These are phyloP conservation scores for Solanum appendiculatum DNA, from an alignment of 257 asterid genomes.

Conservation along the genomic window DNA sequence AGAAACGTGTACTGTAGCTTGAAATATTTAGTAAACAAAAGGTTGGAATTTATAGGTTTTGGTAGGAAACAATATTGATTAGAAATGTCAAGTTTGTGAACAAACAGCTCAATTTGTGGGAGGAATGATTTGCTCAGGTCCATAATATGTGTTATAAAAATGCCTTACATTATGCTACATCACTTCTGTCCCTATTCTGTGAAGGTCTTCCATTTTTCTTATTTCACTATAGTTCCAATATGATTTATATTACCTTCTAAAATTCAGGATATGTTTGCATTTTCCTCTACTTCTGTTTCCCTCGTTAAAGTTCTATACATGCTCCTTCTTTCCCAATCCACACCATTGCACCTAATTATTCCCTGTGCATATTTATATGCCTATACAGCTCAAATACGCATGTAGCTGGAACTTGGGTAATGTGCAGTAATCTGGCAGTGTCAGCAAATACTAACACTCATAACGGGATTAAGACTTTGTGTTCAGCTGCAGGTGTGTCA, in stretches of 20 bases:
- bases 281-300: background rate
- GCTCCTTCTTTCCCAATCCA: background rate
- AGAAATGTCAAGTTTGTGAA: background rate
- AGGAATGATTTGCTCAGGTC: background rate
- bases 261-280: background rate
- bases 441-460: conserved; percentile 23
- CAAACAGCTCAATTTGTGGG: background rate
- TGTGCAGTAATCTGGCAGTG: conserved; percentile 22
- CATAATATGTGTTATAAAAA: background rate
- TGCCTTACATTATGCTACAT: background rate
- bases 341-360: background rate
- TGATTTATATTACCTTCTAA: background rate
- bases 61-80: background rate
- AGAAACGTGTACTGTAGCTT: background rate
- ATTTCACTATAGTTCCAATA: background rate
- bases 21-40: background rate
- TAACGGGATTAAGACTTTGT: conserved; percentile 47
- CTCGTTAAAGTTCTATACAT: background rate
- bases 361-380: too few species aligned
- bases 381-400: too few species aligned
- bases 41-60: background rate
- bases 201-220: background rate
- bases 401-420: too few species aligned
- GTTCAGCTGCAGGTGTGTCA: conserved; percentile 55
- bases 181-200: background rate